Base-by-base conservation (phyloP, 352 stramenopile species). In the Peronosclerospora sorghi region DNA sequence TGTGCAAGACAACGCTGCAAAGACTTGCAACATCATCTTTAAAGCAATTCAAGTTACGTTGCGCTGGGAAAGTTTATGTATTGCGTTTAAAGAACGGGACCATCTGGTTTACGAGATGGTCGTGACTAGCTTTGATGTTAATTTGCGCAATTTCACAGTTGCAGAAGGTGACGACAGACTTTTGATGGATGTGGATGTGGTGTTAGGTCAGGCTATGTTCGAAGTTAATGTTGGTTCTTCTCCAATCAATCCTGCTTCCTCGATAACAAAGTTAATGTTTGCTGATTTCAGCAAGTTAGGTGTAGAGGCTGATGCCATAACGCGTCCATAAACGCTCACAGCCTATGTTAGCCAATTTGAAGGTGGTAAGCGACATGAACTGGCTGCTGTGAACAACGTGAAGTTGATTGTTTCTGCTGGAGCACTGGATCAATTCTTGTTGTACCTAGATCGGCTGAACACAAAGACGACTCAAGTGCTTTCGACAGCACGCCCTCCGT, bases 341-440 rank as follows among this genome's bases (percentile, higher is more conserved):
- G 60, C 63, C 21, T 57, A 61, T 32, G 29, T 80, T 1, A 59
- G 53, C 10, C 68, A 76, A 41, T 73, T 62, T 41, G 53, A 72
- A 50, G 68, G 37, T 35, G 68, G 65, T 13, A 57, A 80, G 32
- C 65, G 75, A 20, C 44, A 59, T 35, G 50, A 81, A 14, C 51
- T 59, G 15, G 61, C 62, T 37, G 35, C 42, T 2, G 34, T 81
- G 37, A 79, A 69, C 32, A 73, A 77, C 28, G 39, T 80, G 20
- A 69, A 67, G 23, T 29, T 83, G 20, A 48, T 81, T 18, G 39
- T 63, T 3, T 63, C 59, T 37, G 62, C 62, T 5, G 39, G 59
- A 14, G 68, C 62, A 10, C 59, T 86, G 3, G 71, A 86, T 41
- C 45, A 73, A 40, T 84, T 86, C 38, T 35, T 86, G 38, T 48